Evolutionary conservation across 2,329 filamentous ascomycete genomes (phyloP).

Genomic region (Chaetomium globosum): DNA sequence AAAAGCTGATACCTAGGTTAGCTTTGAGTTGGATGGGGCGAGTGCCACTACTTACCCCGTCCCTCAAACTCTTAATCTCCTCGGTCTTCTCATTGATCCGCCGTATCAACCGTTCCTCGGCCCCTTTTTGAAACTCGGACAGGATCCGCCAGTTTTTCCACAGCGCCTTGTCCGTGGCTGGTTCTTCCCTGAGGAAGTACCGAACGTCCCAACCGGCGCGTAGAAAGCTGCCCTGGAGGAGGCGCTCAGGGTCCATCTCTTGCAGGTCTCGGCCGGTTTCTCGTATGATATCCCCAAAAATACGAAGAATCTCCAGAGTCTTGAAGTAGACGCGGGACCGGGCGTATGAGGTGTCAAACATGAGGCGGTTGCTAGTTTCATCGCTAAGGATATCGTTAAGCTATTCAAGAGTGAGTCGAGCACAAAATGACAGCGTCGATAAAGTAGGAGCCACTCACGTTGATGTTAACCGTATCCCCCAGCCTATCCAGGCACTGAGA

Average conservation of each 20-base stretch:
- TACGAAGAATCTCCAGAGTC: slow-evolving; percentile 21
- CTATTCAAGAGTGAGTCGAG: not conserved
- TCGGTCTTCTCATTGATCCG: slow-evolving; percentile 20
- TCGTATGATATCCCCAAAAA: slow-evolving; percentile 15
- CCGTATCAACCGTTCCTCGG: slow-evolving; percentile 4
- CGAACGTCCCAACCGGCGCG: not conserved
- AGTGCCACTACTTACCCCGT: slow-evolving; percentile 27
- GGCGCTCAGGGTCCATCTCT: slow-evolving; percentile 2
- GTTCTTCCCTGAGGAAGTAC: not conserved
- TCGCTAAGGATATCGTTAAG: slow-evolving; percentile 11
- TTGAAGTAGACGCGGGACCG: slow-evolving; percentile 24
- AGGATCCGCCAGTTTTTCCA: slow-evolving; percentile 25
- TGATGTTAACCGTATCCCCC: not conserved
- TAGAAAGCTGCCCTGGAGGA: slow-evolving; percentile 5
- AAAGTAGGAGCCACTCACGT: not conserved
- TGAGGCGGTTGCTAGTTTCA: slow-evolving; percentile 3
- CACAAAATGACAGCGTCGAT: accelerated
- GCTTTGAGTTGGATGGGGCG: too few species aligned
- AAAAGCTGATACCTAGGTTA: slow-evolving; percentile 22
- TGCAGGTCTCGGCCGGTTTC: slow-evolving; percentile 19
- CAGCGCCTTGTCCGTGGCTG: slow-evolving; percentile 11
- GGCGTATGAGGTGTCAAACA: slow-evolving; percentile 25
- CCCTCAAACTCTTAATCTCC: slow-evolving; percentile 26
- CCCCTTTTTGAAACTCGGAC: not conserved
- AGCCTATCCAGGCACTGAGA: slow-evolving; percentile 9